These are phyloP conservation scores for Ulmus americana DNA, from an alignment of 331 rosid genomes.

Conservation along the genomic window DNA sequence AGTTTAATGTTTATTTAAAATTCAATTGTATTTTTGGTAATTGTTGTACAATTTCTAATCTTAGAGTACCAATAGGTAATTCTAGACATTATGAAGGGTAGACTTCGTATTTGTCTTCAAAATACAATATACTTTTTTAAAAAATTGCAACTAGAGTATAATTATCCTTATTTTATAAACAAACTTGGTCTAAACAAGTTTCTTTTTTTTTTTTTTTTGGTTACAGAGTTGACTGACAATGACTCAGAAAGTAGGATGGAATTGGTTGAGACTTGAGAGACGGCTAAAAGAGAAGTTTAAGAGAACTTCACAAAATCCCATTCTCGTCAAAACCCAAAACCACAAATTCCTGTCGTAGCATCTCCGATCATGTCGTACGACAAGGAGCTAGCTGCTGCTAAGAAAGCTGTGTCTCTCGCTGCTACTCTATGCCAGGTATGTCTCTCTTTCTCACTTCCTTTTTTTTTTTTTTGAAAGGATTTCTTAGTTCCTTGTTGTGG, in stretches of 20 bases:
- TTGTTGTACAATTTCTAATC: too few relatives aligned
- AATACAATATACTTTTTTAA: too few relatives aligned
- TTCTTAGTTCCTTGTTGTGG: neutral
- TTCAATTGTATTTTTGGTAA: too few relatives aligned
- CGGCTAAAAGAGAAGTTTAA: conserved; percentile 29
- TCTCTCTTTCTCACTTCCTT: conserved; percentile 8
- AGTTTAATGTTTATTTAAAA: too few relatives aligned
- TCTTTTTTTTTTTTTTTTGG: too few relatives aligned
- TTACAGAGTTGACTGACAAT: too few relatives aligned
- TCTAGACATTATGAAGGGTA: too few relatives aligned
- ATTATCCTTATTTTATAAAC: too few relatives aligned
- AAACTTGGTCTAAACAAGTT: too few relatives aligned
- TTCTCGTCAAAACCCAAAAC: conserved; percentile 19
- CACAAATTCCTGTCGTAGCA: conserved; percentile 19
- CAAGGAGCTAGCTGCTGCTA: conserved; percentile 86
- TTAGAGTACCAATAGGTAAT: too few relatives aligned
- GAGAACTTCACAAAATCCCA: conserved; percentile 27
- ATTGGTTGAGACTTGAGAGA: neutral
- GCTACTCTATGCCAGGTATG: conserved; percentile 81
- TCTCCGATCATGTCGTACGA: conserved; percentile 60
- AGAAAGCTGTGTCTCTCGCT: conserved; percentile 78
- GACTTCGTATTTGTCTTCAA: too few relatives aligned
- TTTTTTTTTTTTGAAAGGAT: neutral
- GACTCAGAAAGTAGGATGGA: neutral
- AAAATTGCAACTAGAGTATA: too few relatives aligned